A percentile compares a stretch with the other conserved stretches of the same genome.
Evolutionary conservation across 2,329 filamentous ascomycete genomes (phyloP).

Genomic region (Arthroderma sp.): DNA sequence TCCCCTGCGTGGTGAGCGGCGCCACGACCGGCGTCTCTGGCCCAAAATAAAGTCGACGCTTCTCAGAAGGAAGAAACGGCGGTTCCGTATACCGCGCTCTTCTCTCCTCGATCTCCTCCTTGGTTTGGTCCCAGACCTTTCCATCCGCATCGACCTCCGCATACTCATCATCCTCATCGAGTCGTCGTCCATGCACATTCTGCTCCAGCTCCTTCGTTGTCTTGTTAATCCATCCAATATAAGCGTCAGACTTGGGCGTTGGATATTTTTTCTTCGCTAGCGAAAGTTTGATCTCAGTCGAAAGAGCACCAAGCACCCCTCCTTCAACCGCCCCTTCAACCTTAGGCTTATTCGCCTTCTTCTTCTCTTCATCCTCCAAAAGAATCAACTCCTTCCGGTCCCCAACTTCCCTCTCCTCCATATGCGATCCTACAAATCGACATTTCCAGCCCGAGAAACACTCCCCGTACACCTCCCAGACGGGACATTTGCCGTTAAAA

Average conservation of each 20-base stretch:
- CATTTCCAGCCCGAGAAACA: conserved; percentile 90
- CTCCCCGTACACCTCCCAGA: conserved; percentile 61
- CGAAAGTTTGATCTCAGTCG: conserved; percentile 55
- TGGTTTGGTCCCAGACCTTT: conserved; percentile 19
- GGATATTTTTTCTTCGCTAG: conserved; percentile 59
- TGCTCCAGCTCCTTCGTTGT: conserved; percentile 40
- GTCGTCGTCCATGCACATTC: conserved; percentile 35
- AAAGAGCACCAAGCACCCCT: conserved; percentile 64
- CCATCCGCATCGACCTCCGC: conserved; percentile 16
- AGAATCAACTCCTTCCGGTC: conserved; percentile 74
- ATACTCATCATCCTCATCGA: conserved; percentile 19
- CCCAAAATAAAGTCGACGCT: conserved; percentile 85
- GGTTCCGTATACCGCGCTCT: conserved; percentile 73
- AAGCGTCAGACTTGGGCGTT: conserved; percentile 61
- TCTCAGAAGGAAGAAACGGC: conserved; percentile 82
- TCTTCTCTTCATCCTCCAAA: conserved; percentile 41
- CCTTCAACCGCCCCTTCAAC: conserved; percentile 30
- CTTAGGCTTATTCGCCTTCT: conserved; percentile 24
- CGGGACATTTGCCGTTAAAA: conserved; percentile 65
- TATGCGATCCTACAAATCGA: conserved; percentile 78
- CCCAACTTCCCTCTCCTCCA: conserved; percentile 59
- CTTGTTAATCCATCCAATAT: conserved; percentile 63
- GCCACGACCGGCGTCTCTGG: conserved; percentile 87
- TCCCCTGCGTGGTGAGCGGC: conserved; percentile 90
- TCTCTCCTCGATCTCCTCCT: conserved; percentile 47